Evolutionary conservation across 768 basidiomycete genomes (phyloP), one percentile per base, ranked within the genome.

Genomic region (Phylloporus sp.): DNA sequence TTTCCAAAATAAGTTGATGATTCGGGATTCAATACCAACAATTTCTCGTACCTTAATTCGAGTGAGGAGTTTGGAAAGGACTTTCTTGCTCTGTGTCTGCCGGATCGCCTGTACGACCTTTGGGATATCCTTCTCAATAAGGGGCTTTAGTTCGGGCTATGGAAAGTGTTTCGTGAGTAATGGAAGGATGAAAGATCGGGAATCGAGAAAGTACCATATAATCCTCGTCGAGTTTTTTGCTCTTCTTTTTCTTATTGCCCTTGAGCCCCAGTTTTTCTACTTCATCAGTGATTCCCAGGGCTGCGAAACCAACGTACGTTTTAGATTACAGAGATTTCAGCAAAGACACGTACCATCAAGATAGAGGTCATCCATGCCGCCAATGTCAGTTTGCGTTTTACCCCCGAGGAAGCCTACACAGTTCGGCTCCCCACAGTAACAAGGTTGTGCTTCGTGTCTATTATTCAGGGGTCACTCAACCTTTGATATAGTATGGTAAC

Each of bases 341-440:
- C 44, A 32, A 13, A 38, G 13, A 36, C 10, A 53, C 50, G 47
- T 60, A 91, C 92, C 95, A 61, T 97, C 93, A 20, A 97, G 81
- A 70, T 90, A 92, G 3, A 97, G 76, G 62, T 97, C 94, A 65
- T 97, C 94, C 85, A 98, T 95, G 8, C 85, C 84, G 6, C 82
- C 91, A 20, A 97, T 79, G 64, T 98, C 95, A 2, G 97, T 98
- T 69, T 99, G 97, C 0, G 95, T 98, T 73, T 97, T 99, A 22
- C 97, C 97, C 54, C 97, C 97, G 59, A 99, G 93, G 63, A 82
- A 91, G 3, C 97, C 97, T 6, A 97, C 85, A 63, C 97, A 99
- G 57, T 95, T 94, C 2, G 89, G 77, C 64, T 98, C 97, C 7
- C 94, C 94, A 60, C 97, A 99, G 62, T 89, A 94, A 69, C 97